A percentile compares a stretch with the other conserved stretches of the same genome.
These are phyloP conservation scores for Globisporangium nodosum DNA, from an alignment of 352 stramenopile genomes.

Conservation along the genomic window DNA sequence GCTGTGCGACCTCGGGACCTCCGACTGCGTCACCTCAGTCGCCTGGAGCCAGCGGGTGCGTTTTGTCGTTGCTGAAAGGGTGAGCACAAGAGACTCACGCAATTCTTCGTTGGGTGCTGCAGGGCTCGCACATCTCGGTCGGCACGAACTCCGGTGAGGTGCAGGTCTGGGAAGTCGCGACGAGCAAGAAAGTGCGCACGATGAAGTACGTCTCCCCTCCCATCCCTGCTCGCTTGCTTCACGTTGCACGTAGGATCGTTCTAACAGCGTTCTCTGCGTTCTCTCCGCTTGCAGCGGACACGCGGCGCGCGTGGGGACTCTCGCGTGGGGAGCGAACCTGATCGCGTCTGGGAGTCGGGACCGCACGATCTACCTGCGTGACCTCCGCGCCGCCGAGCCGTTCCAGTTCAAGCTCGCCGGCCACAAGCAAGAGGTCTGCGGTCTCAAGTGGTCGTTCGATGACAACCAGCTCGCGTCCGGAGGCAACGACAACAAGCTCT, in stretches of 20 bases:
- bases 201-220: conserved; percentile 59
- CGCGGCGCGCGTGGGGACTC: conserved; percentile 88
- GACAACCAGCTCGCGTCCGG: conserved; percentile 88
- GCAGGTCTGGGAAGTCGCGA: conserved; percentile 93
- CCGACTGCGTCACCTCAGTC: conserved; percentile 90
- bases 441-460: conserved; percentile 96
- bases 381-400: conserved; percentile 72
- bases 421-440: conserved; percentile 91
- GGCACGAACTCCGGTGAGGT: conserved; percentile 93
- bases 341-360: conserved; percentile 95
- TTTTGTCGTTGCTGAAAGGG: neutral
- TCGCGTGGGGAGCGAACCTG: conserved; percentile 89
- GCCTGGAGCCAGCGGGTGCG: conserved; percentile 89
- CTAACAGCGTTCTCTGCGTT: no score
- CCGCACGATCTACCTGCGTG: conserved; percentile 90
- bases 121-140: conserved; percentile 90
- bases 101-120: neutral
- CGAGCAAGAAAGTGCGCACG: conserved; percentile 85
- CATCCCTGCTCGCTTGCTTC: neutral
- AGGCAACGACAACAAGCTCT: conserved; percentile 98
- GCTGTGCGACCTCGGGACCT: conserved; percentile 85
- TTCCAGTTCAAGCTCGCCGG: conserved; percentile 54
- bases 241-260: no score
- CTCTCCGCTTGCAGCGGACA: conserved; percentile 57
- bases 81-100: no score